Evolutionary conservation across 768 basidiomycete species (phyloP).

Genomic region (Trametes coccinea): DNA sequence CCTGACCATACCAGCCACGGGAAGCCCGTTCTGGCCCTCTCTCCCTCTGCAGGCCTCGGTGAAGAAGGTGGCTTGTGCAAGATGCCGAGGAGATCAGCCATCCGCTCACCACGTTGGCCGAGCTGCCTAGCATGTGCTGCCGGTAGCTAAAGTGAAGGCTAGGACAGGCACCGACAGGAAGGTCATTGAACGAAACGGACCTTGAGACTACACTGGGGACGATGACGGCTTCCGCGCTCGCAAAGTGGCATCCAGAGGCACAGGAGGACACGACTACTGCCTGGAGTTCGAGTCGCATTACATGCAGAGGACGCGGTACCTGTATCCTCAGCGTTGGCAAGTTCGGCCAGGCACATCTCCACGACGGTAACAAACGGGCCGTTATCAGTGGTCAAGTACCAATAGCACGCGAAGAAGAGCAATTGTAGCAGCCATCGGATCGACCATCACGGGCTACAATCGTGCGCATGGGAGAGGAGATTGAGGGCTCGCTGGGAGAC

Average conservation of each 20-base stretch:
- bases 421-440: neutral
- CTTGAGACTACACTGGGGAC: neutral
- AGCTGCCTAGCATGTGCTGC: neutral
- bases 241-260: neutral
- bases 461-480: slow-evolving; percentile 14
- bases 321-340: neutral
- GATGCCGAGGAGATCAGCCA: no score
- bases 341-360: slow-evolving; percentile 2
- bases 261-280: neutral
- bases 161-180: slow-evolving; percentile 3
- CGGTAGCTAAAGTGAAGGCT: slow-evolving; percentile 1
- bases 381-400: slow-evolving; percentile 10
- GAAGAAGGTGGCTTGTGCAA: no score
- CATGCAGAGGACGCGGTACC: neutral
- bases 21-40: no score
- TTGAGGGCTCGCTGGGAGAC: slow-evolving; percentile 13
- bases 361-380: slow-evolving; percentile 11
- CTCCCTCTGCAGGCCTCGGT: no score
- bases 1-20: no score
- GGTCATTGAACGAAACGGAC: neutral
- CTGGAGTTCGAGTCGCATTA: neutral
- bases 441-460: slow-evolving; percentile 5
- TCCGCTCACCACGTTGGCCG: neutral
- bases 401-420: slow-evolving; percentile 5
- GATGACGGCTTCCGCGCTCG: neutral